phyloP scores from a whole-genome alignment of 371 early-diverging fungal species.

The Choanephora cucurbitarum region DNA sequence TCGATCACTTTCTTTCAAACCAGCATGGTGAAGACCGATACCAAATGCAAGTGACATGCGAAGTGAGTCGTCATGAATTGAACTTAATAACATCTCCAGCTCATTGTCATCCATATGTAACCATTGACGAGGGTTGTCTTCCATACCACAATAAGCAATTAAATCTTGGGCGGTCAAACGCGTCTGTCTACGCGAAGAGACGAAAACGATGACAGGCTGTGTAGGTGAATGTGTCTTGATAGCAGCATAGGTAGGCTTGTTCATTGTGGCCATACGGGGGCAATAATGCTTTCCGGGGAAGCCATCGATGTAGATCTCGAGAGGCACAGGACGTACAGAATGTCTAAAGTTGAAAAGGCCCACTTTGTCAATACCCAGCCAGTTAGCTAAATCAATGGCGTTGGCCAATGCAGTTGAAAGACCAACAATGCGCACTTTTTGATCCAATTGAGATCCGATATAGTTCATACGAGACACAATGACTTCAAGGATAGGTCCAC shows the following conservation, averaged over 20 bases:
- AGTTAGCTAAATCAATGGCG: conserved; percentile 93
- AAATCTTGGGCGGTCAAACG: conserved; percentile 93
- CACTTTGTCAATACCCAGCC: conserved; percentile 85
- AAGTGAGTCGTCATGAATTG: conserved; percentile 79
- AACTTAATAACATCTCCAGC: conserved; percentile 66
- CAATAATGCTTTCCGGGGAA: conserved; percentile 95
- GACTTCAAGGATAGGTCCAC: conserved; percentile 97
- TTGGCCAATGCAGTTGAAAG: conserved; percentile 98
- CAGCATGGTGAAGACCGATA: conserved; percentile 99
- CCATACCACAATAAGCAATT: conserved; percentile 88
- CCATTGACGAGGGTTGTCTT: conserved; percentile 91
- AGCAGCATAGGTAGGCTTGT: conserved; percentile 92
- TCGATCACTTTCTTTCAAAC: conserved; percentile 89
- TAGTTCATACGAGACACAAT: conserved; percentile 98
- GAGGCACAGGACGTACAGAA: conserved; percentile 93
- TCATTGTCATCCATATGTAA: conserved; percentile 85
- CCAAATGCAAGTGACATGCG: conserved; percentile 88
- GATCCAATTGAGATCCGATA: conserved; percentile 72
- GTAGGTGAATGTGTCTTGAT: conserved; percentile 91
- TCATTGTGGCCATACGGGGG: conserved; percentile 98
- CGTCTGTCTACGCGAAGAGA: conserved; percentile 95
- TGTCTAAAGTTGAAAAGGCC: conserved; percentile 95
- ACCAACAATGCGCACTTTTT: conserved; percentile 92
- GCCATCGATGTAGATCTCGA: conserved; percentile 95
- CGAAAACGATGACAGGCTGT: conserved; percentile 96